These are phyloP conservation scores for Strobilomyces echinocephalus DNA, from an alignment of 768 basidiomycete species.

Conservation along the genomic window DNA sequence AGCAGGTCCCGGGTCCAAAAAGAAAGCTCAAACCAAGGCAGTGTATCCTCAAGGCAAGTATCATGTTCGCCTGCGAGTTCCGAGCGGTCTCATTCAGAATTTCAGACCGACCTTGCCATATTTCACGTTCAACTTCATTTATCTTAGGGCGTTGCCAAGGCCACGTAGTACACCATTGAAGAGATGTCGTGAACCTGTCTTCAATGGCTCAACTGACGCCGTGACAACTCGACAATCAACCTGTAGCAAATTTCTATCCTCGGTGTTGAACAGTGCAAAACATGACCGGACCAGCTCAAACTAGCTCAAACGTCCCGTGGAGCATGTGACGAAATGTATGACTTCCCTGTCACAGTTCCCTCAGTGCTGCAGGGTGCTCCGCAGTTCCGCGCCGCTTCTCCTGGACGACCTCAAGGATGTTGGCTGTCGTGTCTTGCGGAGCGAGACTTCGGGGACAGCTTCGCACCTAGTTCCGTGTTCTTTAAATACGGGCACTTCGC, in stretches of 20 bases:
- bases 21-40: slow-evolving; percentile 7
- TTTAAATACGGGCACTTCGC: slow-evolving; percentile 25
- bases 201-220: not conserved
- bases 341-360: slow-evolving; percentile 7
- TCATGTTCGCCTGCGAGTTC: not conserved
- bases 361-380: slow-evolving; percentile 15
- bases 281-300: slow-evolving; percentile 7
- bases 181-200: not conserved
- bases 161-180: not conserved
- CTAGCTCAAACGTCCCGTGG: slow-evolving; percentile 1
- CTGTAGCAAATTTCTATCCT: too few relatives aligned
- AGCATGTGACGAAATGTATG: slow-evolving; percentile 4
- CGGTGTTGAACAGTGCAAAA: not conserved
- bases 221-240: not conserved
- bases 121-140: not conserved
- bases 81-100: too few relatives aligned
- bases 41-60: slow-evolving; percentile 1
- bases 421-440: slow-evolving; percentile 18
- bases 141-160: not conserved
- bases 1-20: not conserved
- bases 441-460: slow-evolving; percentile 14
- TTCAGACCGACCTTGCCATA: not conserved
- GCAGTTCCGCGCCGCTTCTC: slow-evolving; percentile 20
- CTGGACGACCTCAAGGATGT: slow-evolving; percentile 18
- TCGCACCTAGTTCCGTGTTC: slow-evolving; percentile 17